Evolutionary conservation across 768 basidiomycete species (phyloP).

Genomic region (Pleurotus platypus): DNA sequence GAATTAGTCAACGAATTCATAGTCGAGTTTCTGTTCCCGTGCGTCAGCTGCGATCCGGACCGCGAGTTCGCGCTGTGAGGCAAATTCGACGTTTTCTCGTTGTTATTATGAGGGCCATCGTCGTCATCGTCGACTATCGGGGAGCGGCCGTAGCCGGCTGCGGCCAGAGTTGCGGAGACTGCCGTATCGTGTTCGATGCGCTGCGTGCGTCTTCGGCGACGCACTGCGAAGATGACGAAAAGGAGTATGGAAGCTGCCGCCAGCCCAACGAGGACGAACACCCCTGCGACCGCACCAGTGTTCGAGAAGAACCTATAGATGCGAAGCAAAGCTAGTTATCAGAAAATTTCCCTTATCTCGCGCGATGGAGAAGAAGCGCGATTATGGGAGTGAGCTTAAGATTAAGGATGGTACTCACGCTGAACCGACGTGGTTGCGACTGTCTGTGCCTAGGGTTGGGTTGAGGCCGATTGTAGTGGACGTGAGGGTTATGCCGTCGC

Average conservation of each 20-base stretch:
- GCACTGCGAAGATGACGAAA: constrained; percentile 69
- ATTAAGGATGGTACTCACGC: constrained; percentile 40
- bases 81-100: background rate
- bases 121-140: constrained; percentile 70
- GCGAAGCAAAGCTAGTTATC: background rate
- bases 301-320: constrained; percentile 74
- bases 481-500: constrained; percentile 50
- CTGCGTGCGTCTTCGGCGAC: constrained; percentile 57
- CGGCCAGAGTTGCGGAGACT: constrained; percentile 69
- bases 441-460: constrained; percentile 62
- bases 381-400: background rate
- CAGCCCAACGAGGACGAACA: constrained; percentile 87
- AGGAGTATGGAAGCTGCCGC: constrained; percentile 65
- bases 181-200: constrained; percentile 67
- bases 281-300: constrained; percentile 87
- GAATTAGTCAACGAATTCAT: constrained; percentile 14
- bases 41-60: constrained; percentile 12
- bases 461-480: constrained; percentile 66
- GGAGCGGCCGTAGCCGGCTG: constrained; percentile 64
- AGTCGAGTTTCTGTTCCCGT: constrained; percentile 9
- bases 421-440: constrained; percentile 32
- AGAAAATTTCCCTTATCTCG: background rate
- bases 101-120: constrained; percentile 16
- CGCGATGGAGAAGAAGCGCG: too few relatives aligned
- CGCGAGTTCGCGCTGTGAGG: constrained; percentile 16